Conservation (phyloP, 306 rosid species). For the Vigna hirtella region DNA sequence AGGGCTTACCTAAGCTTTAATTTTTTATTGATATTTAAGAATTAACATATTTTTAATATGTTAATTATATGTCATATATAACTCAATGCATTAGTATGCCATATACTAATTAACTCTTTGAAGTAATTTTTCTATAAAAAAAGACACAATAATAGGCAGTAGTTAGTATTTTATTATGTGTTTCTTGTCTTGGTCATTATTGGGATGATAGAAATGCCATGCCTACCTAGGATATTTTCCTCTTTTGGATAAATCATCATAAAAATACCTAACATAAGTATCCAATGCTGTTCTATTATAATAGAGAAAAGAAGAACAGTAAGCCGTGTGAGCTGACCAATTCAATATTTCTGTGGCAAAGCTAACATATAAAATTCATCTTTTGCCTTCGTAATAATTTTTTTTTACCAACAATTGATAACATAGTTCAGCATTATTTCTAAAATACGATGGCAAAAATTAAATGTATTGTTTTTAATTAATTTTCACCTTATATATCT, state of each 20-base stretch:
- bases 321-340: background rate
- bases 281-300: conserved; percentile 35
- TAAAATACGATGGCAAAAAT: no score
- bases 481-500: no score
- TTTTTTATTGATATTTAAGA: background rate
- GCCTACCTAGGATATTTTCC: conserved; percentile 39
- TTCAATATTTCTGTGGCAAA: conserved; percentile 28
- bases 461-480: no score
- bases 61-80: background rate
- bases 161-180: background rate
- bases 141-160: background rate
- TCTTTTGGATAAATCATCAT: conserved; percentile 42
- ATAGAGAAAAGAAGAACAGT: no score
- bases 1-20: conserved; percentile 50
- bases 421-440: background rate
- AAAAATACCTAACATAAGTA: conserved; percentile 25
- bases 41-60: background rate
- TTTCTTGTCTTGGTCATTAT: background rate
- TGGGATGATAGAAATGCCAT: conserved; percentile 20
- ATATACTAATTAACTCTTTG: background rate
- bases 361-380: conserved; percentile 15
- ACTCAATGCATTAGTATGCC: no score
- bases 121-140: background rate
- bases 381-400: background rate
- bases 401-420: background rate